Percentiles rank a stretch among this genome's conserved stretches.
Conservation (phyloP, 1,139 yeast species). For the Protomyces inundatus region DNA sequence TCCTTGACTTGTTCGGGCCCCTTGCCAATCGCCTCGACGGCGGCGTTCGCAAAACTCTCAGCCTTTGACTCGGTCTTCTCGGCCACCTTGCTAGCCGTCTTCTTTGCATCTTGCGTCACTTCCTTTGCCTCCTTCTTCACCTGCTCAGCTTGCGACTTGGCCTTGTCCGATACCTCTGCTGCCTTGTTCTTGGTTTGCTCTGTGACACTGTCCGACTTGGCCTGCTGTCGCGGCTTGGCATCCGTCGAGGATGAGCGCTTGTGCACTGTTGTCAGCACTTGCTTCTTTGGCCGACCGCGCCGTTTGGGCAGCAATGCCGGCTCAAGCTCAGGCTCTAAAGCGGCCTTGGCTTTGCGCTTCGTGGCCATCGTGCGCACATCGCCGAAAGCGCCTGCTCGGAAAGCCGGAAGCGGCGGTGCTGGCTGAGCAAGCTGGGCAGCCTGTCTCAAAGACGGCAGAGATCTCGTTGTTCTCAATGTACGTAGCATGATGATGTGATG, state of each 20-base stretch:
- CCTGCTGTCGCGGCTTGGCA: slow-evolving; percentile 1
- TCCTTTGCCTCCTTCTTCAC: neutral
- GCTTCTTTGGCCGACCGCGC: slow-evolving; percentile 22
- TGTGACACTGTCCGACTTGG: neutral
- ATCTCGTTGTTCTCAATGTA: slow-evolving; percentile 13
- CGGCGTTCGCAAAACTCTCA: slow-evolving; percentile 5
- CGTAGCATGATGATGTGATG: slow-evolving; percentile 9
- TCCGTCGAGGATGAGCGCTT: slow-evolving; percentile 19
- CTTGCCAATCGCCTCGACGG: slow-evolving; percentile 11
- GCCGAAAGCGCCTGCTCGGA: neutral
- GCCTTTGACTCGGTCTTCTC: slow-evolving; percentile 2
- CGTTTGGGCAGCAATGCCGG: slow-evolving; percentile 13
- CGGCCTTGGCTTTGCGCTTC: slow-evolving; percentile 3
- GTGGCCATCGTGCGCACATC: slow-evolving; percentile 15
- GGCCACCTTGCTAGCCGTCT: neutral
- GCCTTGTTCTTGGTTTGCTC: neutral
- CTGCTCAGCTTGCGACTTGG: neutral
- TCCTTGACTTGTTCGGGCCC: neutral
- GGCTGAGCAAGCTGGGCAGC: slow-evolving; percentile 5
- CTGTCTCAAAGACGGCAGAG: slow-evolving; percentile 19
- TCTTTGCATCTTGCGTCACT: neutral
- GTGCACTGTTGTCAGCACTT: neutral
- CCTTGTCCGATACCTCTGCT: neutral
- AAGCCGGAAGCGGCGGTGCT: slow-evolving; percentile 13
- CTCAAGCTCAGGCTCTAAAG: neutral